A percentile compares a stretch with the other conserved stretches of the same genome.
Evolutionary conservation across 164 flowering plant genomes (phyloP).

Genomic region (Tetrastigma voinierianum): DNA sequence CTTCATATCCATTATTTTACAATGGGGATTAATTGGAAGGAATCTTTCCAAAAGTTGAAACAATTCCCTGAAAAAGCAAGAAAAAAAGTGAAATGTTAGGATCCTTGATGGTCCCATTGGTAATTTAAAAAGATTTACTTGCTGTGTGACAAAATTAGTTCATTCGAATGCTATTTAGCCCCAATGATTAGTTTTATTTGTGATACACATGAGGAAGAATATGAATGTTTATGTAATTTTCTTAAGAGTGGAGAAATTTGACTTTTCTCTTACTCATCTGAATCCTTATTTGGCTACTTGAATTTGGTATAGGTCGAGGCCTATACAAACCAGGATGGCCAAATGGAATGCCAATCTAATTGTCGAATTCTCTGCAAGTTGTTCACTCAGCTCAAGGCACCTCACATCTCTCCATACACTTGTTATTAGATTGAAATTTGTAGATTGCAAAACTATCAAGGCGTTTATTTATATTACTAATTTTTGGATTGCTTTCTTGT

Average conservation of each 20-base stretch:
- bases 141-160: neutral
- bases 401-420: neutral
- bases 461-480: no score
- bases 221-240: neutral
- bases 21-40: no score
- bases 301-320: slow-evolving; percentile 38
- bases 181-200: neutral
- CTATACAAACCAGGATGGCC: slow-evolving; percentile 25
- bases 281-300: neutral
- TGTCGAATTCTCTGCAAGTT: slow-evolving; percentile 56
- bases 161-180: neutral
- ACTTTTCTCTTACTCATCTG: neutral
- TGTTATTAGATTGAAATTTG: neutral
- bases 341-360: slow-evolving; percentile 41
- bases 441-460: no score
- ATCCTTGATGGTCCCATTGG: no score
- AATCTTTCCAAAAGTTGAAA: no score
- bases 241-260: no score
- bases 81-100: no score
- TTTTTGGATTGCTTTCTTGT: neutral
- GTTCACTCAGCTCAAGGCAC: slow-evolving; percentile 46
- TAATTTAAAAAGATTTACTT: no score
- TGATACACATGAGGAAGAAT: neutral
- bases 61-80: no score
- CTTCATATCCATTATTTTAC: no score